Base-by-base conservation (phyloP, 2,329 filamentous ascomycete genomes). In the Apiospora pterosperma region DNA sequence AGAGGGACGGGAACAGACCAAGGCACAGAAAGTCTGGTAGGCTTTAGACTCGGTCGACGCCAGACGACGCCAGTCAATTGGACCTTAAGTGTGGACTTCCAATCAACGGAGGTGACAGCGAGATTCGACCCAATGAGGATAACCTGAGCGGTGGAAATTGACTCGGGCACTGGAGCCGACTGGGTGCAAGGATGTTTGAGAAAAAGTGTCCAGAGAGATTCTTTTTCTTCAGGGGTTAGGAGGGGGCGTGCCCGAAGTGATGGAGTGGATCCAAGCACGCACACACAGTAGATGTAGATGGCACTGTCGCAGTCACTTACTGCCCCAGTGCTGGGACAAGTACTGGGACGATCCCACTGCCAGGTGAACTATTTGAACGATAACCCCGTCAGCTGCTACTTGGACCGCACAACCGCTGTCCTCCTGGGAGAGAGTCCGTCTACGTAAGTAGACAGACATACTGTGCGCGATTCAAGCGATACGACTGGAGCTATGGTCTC, bases 121-220 rank as follows among this genome's bases (percentile, higher is more conserved):
- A 34, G 60, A 62, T 48, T 42, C 39, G 39, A 62, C 39, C 38
- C 28, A 62, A 62, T 48, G 34, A 34, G 60, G 60, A 34, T 21
- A 44, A 64, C 41, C 64, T 52, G 67, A 69, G 58, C 68, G 52
- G 68, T 65, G 36, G 60, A 63, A 63, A 70, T 62, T 67, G 67
- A 63, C 69, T 62, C 70, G 65, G 70, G 63, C n/a, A 59, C 67
- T 67, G 61, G 39, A 25, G 60, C 59, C 28, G 59, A 42, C 31
- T 62, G 38, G 16, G 39, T 23, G 48, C 48, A 55, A 55, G 48
- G 48, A 34, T 34, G 48, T 21, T 19, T 62, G 60, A 36, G 34
- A 19, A 11, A 28, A 23, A 11, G 48, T 7, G 48, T 28, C 25
- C 31, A 34, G 25, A 14, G 58, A 60, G 58, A 34, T 34, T 34